A percentile compares a stretch with the other conserved stretches of the same genome.
phyloP scores from a whole-genome alignment of 805 yeast species.

The Nakazawaea molendinolei region DNA sequence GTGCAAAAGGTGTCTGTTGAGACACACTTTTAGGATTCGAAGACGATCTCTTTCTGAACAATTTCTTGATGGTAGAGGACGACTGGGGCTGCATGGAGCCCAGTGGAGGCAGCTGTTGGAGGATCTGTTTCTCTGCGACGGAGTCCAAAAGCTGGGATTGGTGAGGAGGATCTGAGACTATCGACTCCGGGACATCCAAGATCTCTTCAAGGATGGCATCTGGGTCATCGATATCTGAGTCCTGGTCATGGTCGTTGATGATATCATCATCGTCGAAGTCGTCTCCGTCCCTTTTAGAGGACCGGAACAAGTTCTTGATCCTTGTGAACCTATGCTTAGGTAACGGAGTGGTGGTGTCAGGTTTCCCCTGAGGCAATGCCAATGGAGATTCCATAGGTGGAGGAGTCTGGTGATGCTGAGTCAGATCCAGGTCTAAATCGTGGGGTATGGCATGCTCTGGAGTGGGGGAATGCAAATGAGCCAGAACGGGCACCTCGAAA shows the following conservation, averaged over 20 bases:
- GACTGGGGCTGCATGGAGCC: not conserved
- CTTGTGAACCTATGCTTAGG: constrained; percentile 24
- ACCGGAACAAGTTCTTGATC: constrained; percentile 24
- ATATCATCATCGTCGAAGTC: constrained; percentile 8
- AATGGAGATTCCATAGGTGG: too few species aligned
- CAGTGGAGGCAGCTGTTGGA: constrained; percentile 1
- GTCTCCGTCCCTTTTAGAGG: constrained; percentile 15
- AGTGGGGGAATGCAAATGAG: not conserved
- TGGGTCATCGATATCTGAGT: constrained; percentile 1
- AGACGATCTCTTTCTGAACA: constrained; percentile 18
- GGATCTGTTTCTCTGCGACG: constrained; percentile 1
- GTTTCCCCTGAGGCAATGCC: not conserved
- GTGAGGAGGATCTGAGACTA: constrained; percentile 7
- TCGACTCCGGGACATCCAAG: constrained; percentile 9
- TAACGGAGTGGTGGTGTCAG: too few species aligned
- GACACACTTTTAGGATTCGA: constrained; percentile 14
- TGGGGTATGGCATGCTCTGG: not conserved
- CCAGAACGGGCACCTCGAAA: constrained; percentile 1
- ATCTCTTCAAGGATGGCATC: constrained; percentile 6
- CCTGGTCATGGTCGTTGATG: constrained; percentile 3
- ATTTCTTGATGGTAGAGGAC: constrained; percentile 13
- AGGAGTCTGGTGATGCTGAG: too few species aligned
- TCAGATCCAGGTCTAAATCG: not conserved
- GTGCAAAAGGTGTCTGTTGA: not conserved
- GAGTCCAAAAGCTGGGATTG: constrained; percentile 13